Evolutionary conservation across 2,329 filamentous ascomycete genomes (phyloP).

Genomic region (Fusarium phyllophilum): DNA sequence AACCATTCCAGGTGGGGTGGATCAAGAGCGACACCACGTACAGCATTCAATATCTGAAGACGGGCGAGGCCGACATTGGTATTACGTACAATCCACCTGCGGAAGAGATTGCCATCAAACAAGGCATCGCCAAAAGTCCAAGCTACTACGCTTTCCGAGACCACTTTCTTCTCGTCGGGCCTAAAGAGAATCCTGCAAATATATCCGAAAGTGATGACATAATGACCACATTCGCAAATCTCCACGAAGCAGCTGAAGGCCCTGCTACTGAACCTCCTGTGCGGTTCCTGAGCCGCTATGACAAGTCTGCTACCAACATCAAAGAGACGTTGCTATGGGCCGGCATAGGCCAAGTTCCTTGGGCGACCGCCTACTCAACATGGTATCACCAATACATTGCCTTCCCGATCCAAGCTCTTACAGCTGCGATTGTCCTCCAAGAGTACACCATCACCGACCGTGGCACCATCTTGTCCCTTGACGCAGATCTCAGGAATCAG

Average conservation of each 20-base stretch:
- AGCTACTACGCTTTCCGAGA: constrained; percentile 57
- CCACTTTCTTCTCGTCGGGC: constrained; percentile 57
- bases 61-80: constrained; percentile 53
- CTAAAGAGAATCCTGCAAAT: constrained; percentile 46
- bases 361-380: constrained; percentile 55
- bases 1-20: constrained; percentile 56
- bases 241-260: constrained; percentile 50
- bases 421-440: constrained; percentile 51
- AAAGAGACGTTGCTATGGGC: constrained; percentile 59
- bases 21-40: constrained; percentile 57
- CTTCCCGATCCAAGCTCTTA: constrained; percentile 58
- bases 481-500: constrained; percentile 46
- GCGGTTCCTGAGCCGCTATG: constrained; percentile 57
- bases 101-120: constrained; percentile 55
- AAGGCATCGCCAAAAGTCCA: constrained; percentile 48
- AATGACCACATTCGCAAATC: constrained; percentile 47
- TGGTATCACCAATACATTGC: constrained; percentile 60
- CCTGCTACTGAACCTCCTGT: constrained; percentile 47
- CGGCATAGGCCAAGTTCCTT: constrained; percentile 57
- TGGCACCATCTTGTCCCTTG: constrained; percentile 56
- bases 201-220: constrained; percentile 46
- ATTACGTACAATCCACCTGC: constrained; percentile 58
- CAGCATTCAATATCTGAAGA: constrained; percentile 55
- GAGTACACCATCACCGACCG: constrained; percentile 61
- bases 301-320: constrained; percentile 61